A percentile compares a stretch with the other conserved stretches of the same genome.
These are phyloP conservation scores for Phytophthora podocarpi DNA, from an alignment of 352 stramenopile genomes.

Conservation along the genomic window DNA sequence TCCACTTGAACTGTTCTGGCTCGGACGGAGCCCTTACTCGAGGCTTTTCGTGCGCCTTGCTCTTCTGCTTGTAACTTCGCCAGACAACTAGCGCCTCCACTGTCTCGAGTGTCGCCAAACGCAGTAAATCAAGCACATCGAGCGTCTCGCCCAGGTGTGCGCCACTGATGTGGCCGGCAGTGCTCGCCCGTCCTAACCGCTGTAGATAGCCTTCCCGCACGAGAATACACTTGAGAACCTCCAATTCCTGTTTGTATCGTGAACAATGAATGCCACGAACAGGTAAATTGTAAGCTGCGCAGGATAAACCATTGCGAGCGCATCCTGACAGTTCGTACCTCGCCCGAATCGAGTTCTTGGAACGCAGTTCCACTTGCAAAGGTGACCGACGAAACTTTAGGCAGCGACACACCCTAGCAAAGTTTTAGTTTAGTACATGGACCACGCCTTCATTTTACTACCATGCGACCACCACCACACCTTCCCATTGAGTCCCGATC, in stretches of 20 bases:
- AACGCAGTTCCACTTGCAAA: constrained; percentile 31
- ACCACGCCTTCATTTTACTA: too few species aligned
- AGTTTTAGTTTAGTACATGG: too few species aligned
- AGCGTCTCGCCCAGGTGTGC: constrained; percentile 71
- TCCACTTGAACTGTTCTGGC: constrained; percentile 80
- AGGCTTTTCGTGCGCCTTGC: neutral
- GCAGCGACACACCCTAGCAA: constrained; percentile 32
- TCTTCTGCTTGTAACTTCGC: constrained; percentile 50
- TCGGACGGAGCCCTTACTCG: constrained; percentile 23
- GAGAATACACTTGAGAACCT: constrained; percentile 90
- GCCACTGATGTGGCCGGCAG: constrained; percentile 45
- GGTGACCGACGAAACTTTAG: constrained; percentile 44
- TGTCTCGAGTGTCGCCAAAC: constrained; percentile 86
- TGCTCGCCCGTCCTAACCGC: constrained; percentile 59
- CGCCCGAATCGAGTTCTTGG: constrained; percentile 50
- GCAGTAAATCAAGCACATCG: constrained; percentile 88
- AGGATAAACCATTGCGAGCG: too few species aligned
- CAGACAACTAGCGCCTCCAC: constrained; percentile 85
- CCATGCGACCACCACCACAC: too few species aligned
- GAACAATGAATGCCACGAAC: too few species aligned
- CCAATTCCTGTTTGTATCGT: constrained; percentile 87
- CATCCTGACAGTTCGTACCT: too few species aligned
- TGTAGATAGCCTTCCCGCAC: constrained; percentile 90
- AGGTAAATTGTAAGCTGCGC: neutral
- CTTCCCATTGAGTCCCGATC: constrained; percentile 18